Base-by-base conservation (phyloP, 352 stramenopile species). In the Phytophthora hybrid region DNA sequence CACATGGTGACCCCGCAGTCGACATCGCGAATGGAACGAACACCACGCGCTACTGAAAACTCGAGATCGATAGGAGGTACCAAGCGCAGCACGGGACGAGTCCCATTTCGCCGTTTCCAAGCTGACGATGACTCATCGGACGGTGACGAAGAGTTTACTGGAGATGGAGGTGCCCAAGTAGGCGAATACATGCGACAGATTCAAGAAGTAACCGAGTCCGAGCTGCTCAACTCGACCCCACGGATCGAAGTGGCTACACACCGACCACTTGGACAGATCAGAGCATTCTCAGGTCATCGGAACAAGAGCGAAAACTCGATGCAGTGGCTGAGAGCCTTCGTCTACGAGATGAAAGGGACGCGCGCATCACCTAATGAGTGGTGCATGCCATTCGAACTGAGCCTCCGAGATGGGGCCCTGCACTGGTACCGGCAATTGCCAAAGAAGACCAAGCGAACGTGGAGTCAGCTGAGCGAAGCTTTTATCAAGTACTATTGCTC, bases 311-410 rank as follows among this genome's bases (percentile, higher is more conserved):
- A 64, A 23, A 53, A 34, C 10, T 64, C 58, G 1, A 64, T 64
- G 21, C 60, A 67, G 19, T 67, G 60, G 60, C 11, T 67, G 0
- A 10, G 52, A 16, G 29, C 47, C 3, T 67, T 67, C 19, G 26
- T 59, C n/a, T 67, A 67, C 31, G 60, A 67, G 34, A 67, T 67
- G 60, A 59, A 59, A 13, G 60, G 60, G n/a, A 59, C 47, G 7
- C 37, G 32, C 0, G 49, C 47, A 4, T 29, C 46, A 8, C n/a
- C 6, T 4, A 34, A 67, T 9, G 46, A 53, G 8, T 67, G 60
- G 59, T 58, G 47, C 29, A 31, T 37, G 44, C 5, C 46, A 2
- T 66, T 66, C 46, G 26, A 56, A 26, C 29, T 66, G n/a, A 37
- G 46, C 26, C 46, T 66, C 16, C 14, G 16, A 19, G 59, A 49